Base-by-base conservation (phyloP, 2,329 filamentous ascomycete genomes). In the Phyllosticta paracitricarpa region DNA sequence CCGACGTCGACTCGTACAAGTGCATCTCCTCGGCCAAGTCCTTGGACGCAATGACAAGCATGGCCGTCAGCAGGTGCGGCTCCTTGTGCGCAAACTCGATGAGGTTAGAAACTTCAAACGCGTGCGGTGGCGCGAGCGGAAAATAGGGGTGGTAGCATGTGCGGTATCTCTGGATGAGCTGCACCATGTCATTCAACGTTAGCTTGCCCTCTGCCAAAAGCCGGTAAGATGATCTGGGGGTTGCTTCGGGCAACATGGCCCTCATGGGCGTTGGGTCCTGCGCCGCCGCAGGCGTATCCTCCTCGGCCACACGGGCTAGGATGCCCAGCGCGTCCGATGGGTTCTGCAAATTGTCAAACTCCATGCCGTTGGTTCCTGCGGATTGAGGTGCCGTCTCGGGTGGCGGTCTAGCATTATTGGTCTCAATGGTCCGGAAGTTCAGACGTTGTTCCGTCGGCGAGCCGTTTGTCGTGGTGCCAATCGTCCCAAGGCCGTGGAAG, bases 1-100 rank as follows among this genome's bases (percentile, higher is more conserved):
- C 81, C 22, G 86, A 84, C 68, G 86, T 89, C 51, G 83, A 80
- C 64, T 84, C 82, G 66, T 88, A 86, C 0, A 87, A 80, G 54
- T 82, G 77, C 2, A 83, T 81, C 66, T 86, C 82, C 5, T 86
- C 80, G 1, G 82, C 79, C n/a, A 88, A 75, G 66, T 90, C 86
- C 71, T 89, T 87, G 7, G 87, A 88, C 3, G 86, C 84, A 56
- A 90, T 86, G 1, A 86, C 86, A 3, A 90, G 75, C 2, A 89
- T 83, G 0, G 87, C 86, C 0, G 87, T 89, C 17, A 89, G 77
- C 0, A 90, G 76, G 67, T 89, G 84, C 30, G 82, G 84, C 67
- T 89, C 86, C 28, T 82, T 81, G 2, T 78, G 76, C 4, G 84
- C 82, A 64, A 84, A 83, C 19, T 79, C 75, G 26, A 81, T 75